Percentiles rank a stretch among this genome's conserved stretches.
These are phyloP conservation scores for Phoenix roebelenii DNA, from an alignment of 176 grass and related monocot genomes.

Conservation along the genomic window DNA sequence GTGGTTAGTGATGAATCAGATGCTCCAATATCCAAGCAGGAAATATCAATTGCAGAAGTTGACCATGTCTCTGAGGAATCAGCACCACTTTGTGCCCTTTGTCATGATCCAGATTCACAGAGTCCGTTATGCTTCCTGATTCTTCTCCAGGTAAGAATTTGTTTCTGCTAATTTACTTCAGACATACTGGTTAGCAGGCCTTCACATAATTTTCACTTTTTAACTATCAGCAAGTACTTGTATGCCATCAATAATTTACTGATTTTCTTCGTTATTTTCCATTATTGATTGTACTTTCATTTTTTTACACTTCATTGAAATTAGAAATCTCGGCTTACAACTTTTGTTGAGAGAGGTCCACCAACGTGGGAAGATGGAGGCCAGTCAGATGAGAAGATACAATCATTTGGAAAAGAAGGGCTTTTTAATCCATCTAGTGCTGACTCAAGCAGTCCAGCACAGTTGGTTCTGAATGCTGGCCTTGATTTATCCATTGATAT, in stretches of 20 bases:
- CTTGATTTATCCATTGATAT: conserved; percentile 47
- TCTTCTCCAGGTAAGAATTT: conserved; percentile 73
- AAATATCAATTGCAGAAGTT: conserved; percentile 36
- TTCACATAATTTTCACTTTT: too few species aligned
- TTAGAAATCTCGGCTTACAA: conserved; percentile 85
- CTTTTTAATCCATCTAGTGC: conserved; percentile 20
- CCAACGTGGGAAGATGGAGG: conserved; percentile 59
- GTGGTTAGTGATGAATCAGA: conserved; percentile 33
- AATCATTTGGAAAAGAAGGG: conserved; percentile 31
- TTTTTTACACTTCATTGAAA: conserved; percentile 23
- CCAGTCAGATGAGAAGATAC: conserved; percentile 21
- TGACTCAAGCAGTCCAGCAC: conserved; percentile 38
- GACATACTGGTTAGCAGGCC: too few species aligned
- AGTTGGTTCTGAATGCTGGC: conserved; percentile 20
- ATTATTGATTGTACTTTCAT: conserved; percentile 10
- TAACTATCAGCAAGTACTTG: too few species aligned
- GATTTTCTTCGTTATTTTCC: too few species aligned
- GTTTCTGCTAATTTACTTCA: too few species aligned
- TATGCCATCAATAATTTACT: too few species aligned
- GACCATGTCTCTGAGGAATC: conserved; percentile 38
- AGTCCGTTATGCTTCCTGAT: conserved; percentile 94
- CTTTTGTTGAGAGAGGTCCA: conserved; percentile 87
- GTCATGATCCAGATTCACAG: conserved; percentile 74
- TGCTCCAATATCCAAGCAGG: conserved; percentile 37
- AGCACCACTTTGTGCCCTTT: conserved; percentile 70